These are phyloP conservation scores for Solanum pinnatisectum DNA, from an alignment of 257 asterid species.

Conservation along the genomic window DNA sequence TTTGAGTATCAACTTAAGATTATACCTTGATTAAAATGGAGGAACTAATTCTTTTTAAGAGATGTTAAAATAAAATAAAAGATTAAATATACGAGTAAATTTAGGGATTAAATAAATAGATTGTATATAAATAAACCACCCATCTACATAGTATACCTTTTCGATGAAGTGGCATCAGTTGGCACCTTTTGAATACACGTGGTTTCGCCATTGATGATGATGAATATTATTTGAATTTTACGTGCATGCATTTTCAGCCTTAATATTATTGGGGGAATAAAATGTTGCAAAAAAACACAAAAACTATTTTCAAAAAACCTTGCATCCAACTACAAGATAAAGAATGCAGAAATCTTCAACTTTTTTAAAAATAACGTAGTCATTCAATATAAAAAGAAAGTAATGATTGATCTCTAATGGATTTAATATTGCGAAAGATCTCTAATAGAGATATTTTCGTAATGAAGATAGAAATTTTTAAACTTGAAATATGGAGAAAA, in stretches of 20 bases:
- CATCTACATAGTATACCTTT: background rate
- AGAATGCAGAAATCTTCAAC: background rate
- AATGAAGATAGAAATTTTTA: too few species aligned
- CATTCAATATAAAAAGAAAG: too few species aligned
- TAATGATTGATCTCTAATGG: background rate
- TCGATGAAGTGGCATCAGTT: too few species aligned
- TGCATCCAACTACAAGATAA: background rate
- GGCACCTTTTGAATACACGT: background rate
- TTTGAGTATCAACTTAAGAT: background rate
- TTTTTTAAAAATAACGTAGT: too few species aligned
- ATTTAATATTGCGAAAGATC: background rate
- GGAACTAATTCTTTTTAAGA: background rate
- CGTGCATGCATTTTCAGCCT: background rate
- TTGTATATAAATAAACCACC: background rate
- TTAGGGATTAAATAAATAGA: too few species aligned
- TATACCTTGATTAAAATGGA: background rate
- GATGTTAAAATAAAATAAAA: too few species aligned
- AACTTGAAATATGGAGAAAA: background rate
- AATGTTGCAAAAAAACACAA: background rate
- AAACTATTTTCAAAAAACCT: background rate
- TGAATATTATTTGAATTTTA: too few species aligned
- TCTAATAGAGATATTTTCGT: background rate
- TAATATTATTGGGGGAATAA: too few species aligned
- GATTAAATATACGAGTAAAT: too few species aligned
- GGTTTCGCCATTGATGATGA: background rate